Base-by-base conservation (phyloP, 345 rosid species). In the Moricandia moricandioides region DNA sequence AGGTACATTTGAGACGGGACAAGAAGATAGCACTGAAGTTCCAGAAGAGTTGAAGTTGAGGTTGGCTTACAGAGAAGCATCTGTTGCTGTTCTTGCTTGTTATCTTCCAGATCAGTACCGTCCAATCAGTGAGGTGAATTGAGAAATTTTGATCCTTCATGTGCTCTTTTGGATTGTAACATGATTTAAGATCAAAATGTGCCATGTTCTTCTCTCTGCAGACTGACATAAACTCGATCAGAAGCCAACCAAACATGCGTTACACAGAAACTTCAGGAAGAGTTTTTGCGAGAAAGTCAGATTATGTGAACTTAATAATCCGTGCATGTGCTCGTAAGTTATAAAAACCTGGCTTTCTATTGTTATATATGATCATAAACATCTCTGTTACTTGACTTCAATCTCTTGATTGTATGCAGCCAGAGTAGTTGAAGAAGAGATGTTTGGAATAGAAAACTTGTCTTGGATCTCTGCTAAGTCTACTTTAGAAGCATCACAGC, bases 1-100 rank as follows among this genome's bases (percentile, higher is more conserved):
- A 80, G 98, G 97, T 3, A 94, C 98, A 55, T 94, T 88, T 84
- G 98, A 91, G 79, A 94, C 97, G 21, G 97, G 98, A 60, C 93
- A 88, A 84, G 98, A 94, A 84, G 98, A 94, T 69, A 88, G 90
- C 66, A 79, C 87, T 26, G 91, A 85, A 76, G 82, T 94, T 71
- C 95, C 98, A 8, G 91, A 88, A 77, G 98, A 94, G 67, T 29
- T 94, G 68, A 87, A 85, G 78, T 47, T 47, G 52, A 47, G 52
- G n/a, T 47, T 47, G 52, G 98, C 97, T 65, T 91, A 94, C 67
- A 78, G 98, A 73, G 98, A 94, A 83, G 97, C 98, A 64, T 86
- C 96, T 86, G 97, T 88, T 82, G 93, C 97, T 71, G 84, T 91
- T 82, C 92, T 94, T 72, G 89, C 96, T 8, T 94, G 98, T 80